Evolutionary conservation across 441 rosid genomes (phyloP), one percentile per base, ranked within the genome.

Genomic region (Erodium chrysanthum): DNA sequence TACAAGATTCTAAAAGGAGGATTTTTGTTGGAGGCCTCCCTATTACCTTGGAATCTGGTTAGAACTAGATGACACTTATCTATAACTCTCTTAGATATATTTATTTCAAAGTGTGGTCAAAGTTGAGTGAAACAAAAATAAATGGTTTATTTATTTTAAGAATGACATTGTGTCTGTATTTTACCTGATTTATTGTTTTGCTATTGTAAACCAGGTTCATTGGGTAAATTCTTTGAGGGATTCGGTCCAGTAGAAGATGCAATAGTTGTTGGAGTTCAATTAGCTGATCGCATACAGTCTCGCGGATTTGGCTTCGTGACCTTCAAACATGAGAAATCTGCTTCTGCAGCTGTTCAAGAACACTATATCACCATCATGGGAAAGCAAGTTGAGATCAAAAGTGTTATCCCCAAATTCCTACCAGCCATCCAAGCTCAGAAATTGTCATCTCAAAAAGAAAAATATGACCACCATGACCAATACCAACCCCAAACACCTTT

Each of bases 291-390:
- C 70, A 23, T 68, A 27, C 72, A 68, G 56, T 80, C 88, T 18
- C 80, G 87, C 33, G 86, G 92, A 72, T 85, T 84, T 79, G 92
- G 92, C 56, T 84, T 81, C 50, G 81, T 87, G 52, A 85, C 76
- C 77, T 87, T 87, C 67, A 80, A 80, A 67, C 72, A 80, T 21
- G 82, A 81, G 66, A 72, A 71, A 73, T 84, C 88, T 68, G 85
- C 76, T 68, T 70, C 72, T 48, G 77, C 80, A 59, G 92, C 92
- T 56, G 76, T 87, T 74, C 80, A 78, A 71, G 80, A 80, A 64
- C 87, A 68, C 61, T 73, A 76, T 66, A 33, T 81, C 29, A 69
- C 76, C 71, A 72, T 87, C 42, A 73, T 75, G 83, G 86, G 84
- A 63, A 87, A 77, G 81, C 77, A 81, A 80, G 79, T 83, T 40